A percentile compares a stretch with the other conserved stretches of the same genome.
phyloP scores from a whole-genome alignment of 2,329 filamentous ascomycete species.

The Microcyclospora tardicrescens region DNA sequence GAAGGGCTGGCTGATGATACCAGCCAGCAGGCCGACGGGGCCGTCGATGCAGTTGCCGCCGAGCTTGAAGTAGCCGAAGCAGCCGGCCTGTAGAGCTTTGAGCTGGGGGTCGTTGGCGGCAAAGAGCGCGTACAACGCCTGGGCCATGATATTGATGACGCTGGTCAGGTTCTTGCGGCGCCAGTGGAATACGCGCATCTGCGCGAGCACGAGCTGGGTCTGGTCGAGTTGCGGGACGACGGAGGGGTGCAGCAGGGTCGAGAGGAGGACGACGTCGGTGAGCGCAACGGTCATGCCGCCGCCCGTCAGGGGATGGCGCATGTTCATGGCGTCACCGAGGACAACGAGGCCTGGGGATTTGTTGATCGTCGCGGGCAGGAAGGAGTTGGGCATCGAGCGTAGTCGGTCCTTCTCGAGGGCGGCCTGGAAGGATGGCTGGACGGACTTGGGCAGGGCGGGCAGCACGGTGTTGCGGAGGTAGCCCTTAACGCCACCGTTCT shows the following conservation, averaged over 20 bases:
- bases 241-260: constrained; percentile 58
- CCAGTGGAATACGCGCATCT: constrained; percentile 74
- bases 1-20: constrained; percentile 62
- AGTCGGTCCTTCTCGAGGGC: constrained; percentile 68
- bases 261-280: constrained; percentile 73
- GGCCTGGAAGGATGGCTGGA: constrained; percentile 59
- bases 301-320: constrained; percentile 95
- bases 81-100: constrained; percentile 70
- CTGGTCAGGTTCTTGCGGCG: constrained; percentile 65
- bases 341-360: constrained; percentile 61
- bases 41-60: constrained; percentile 61
- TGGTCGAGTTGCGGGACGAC: constrained; percentile 58
- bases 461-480: constrained; percentile 72
- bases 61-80: constrained; percentile 80
- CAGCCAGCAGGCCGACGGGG: constrained; percentile 69
- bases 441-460: constrained; percentile 57
- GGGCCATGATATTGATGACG: constrained; percentile 95
- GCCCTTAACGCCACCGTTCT: constrained; percentile 68
- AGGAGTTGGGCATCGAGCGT: constrained; percentile 91
- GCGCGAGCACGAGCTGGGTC: constrained; percentile 49
- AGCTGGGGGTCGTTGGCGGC: constrained; percentile 71
- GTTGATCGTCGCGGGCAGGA: constrained; percentile 68
- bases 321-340: constrained; percentile 92
- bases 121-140: constrained; percentile 84
- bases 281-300: constrained; percentile 97